A percentile compares a stretch with the other conserved stretches of the same genome.
Conservation (phyloP, 345 rosid species). For the Eutrema japonicum region DNA sequence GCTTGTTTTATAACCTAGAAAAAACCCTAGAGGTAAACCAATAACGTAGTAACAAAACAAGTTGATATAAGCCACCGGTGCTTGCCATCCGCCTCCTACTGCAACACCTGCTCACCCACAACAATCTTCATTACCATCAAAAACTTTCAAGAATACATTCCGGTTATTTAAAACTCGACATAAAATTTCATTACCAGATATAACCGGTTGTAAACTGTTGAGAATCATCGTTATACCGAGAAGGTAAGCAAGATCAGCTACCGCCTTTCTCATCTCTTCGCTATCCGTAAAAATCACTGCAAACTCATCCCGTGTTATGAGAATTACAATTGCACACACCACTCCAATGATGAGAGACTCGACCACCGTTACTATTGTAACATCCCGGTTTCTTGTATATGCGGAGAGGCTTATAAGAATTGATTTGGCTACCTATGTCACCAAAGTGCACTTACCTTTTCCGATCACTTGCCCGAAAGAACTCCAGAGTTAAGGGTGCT, state of each 20-base stretch:
- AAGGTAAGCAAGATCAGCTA: constrained; percentile 67
- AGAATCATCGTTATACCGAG: constrained; percentile 82
- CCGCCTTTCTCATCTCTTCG: constrained; percentile 59
- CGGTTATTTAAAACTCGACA: not conserved
- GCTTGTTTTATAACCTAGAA: constrained; percentile 71
- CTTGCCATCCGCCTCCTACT: constrained; percentile 99
- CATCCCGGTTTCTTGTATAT: too few species aligned
- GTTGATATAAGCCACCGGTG: constrained; percentile 81
- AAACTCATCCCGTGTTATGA: constrained; percentile 62
- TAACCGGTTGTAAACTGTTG: constrained; percentile 86
- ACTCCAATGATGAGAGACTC: constrained; percentile 77
- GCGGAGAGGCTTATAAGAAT: too few species aligned
- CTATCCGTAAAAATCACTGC: constrained; percentile 75
- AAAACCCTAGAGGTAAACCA: constrained; percentile 84
- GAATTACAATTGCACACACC: constrained; percentile 50
- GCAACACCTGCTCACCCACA: constrained; percentile 68
- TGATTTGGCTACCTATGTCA: too few species aligned
- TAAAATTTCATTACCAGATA: constrained; percentile 60
- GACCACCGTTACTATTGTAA: constrained; percentile 51
- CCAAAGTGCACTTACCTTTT: too few species aligned
- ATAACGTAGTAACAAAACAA: constrained; percentile 71
- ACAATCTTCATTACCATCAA: not conserved
- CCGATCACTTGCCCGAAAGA: too few species aligned
- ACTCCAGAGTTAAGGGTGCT: too few species aligned
- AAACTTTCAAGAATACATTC: not conserved